Evolutionary conservation across 1,139 yeast genomes (phyloP), one percentile per base, ranked within the genome.

Genomic region (Pneumocystis oryctolagi): DNA sequence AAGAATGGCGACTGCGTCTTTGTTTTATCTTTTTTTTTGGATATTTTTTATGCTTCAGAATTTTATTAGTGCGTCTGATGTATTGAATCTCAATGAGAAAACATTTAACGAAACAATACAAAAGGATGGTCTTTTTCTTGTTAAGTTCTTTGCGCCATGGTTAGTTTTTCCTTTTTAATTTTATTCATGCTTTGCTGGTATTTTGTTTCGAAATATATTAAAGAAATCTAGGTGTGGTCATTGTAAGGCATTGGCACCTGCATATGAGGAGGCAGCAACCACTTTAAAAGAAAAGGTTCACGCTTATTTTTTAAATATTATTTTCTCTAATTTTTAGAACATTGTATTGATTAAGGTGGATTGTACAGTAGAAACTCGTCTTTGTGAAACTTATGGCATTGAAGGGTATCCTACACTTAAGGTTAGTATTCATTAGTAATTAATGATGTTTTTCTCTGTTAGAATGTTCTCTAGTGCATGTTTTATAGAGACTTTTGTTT

Each of bases 61-160:
- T 4, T 35, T 57, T 39, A 16, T 57, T 20, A 39, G 14, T 30
- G 40, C 87, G 71, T 86, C 96, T 53, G 95, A 92, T 59, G 98
- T 92, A 62, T 89, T 87, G 68, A 84, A 87, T 73, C 81, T 92
- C 69, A 77, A 79, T 60, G 70, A 70, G 39, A 73, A 68, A 60
- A 68, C 66, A 61, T 92, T 87, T 74, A 81, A 82, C 66, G 75
- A 79, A 31, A 89, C 87, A 74, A 76, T 92, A 67, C 76, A 77
- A 60, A 82, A 80, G 64, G 85, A 89, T 76, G 86, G 90, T 39
- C 79, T 90, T 70, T 95, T 89, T 32, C 79, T 92, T 69, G 92
- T 96, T 55, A 97, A 92, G 78, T 92, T 92, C 78, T 92, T 84
- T 74, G 98, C 98, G 37, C 97, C 98, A 73, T 92, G 98, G 98